Evolutionary conservation across 2,329 filamentous ascomycete genomes (phyloP).

Genomic region (Nemania serpens): DNA sequence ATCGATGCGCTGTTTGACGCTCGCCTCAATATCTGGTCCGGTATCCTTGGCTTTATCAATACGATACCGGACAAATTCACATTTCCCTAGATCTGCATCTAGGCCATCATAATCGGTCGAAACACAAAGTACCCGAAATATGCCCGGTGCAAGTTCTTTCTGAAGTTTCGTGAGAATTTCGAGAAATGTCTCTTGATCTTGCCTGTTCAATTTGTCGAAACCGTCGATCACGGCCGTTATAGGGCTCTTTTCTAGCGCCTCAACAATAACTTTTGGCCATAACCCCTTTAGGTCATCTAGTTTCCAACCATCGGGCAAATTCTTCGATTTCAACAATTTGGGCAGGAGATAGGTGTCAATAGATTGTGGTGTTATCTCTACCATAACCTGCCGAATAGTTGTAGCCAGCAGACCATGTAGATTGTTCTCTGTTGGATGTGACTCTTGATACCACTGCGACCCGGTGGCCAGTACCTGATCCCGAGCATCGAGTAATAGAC

Average conservation of each 20-base stretch:
- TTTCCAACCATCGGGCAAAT: background rate
- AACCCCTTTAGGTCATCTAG: background rate
- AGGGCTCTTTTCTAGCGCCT: background rate
- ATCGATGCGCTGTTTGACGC: background rate
- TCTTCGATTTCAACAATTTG: background rate
- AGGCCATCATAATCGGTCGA: background rate
- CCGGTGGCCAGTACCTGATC: background rate
- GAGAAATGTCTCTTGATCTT: slow-evolving; percentile 1
- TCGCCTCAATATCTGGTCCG: background rate
- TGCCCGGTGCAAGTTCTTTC: background rate
- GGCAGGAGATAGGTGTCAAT: background rate
- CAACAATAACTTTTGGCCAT: background rate
- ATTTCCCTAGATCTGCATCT: background rate
- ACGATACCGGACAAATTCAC: background rate
- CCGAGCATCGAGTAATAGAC: background rate
- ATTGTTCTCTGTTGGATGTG: slow-evolving; percentile 11
- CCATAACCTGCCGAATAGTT: slow-evolving; percentile 7
- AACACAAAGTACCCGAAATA: background rate
- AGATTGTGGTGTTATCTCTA: background rate
- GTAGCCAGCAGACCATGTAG: slow-evolving; percentile 4
- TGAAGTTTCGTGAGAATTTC: background rate
- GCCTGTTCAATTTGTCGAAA: slow-evolving; percentile 9
- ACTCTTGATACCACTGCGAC: background rate
- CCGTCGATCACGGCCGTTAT: slow-evolving; percentile 4
- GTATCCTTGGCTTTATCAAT: slow-evolving; percentile 1